phyloP scores from a whole-genome alignment of 2,329 filamentous ascomycete species.

The Neofusicoccum parvum region DNA sequence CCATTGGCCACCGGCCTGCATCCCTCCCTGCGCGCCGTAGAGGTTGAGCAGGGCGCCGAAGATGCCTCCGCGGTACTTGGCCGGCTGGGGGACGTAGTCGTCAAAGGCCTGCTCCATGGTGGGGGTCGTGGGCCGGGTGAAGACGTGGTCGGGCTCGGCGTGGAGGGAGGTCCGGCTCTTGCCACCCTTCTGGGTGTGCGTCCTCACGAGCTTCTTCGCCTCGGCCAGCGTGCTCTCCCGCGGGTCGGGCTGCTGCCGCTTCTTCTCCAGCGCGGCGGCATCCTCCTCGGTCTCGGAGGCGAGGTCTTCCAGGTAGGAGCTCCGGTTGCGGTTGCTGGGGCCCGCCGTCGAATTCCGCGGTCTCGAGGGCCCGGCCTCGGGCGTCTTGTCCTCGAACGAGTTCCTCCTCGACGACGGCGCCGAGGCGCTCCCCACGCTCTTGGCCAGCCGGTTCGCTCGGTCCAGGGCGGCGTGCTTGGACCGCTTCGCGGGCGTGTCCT shows the following conservation, averaged over 20 bases:
- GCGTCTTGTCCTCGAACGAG: constrained; percentile 30
- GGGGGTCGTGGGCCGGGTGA: constrained; percentile 53
- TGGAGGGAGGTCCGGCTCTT: not conserved
- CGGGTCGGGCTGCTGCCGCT: not conserved
- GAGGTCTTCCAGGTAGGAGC: not conserved
- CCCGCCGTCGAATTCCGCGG: not conserved
- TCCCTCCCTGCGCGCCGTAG: constrained; percentile 45
- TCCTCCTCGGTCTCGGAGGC: constrained; percentile 24
- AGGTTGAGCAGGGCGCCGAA: constrained; percentile 73
- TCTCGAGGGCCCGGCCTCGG: not conserved
- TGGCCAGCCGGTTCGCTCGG: constrained; percentile 38
- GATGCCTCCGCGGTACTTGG: constrained; percentile 72
- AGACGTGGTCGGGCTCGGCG: not conserved
- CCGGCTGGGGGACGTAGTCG: constrained; percentile 67
- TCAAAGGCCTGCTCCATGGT: constrained; percentile 53
- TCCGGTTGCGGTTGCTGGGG: not conserved
- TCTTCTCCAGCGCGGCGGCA: constrained; percentile 21
- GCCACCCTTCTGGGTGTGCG: constrained; percentile 35
- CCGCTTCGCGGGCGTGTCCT: constrained; percentile 35
- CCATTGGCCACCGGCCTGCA: not conserved
- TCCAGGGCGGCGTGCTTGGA: constrained; percentile 39
- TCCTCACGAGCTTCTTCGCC: constrained; percentile 48
- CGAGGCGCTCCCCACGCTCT: constrained; percentile 35
- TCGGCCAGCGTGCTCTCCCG: constrained; percentile 39
- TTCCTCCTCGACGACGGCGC: constrained; percentile 37